These are phyloP conservation scores for Vitis amurensis DNA, from an alignment of 164 flowering plant species.

Conservation along the genomic window DNA sequence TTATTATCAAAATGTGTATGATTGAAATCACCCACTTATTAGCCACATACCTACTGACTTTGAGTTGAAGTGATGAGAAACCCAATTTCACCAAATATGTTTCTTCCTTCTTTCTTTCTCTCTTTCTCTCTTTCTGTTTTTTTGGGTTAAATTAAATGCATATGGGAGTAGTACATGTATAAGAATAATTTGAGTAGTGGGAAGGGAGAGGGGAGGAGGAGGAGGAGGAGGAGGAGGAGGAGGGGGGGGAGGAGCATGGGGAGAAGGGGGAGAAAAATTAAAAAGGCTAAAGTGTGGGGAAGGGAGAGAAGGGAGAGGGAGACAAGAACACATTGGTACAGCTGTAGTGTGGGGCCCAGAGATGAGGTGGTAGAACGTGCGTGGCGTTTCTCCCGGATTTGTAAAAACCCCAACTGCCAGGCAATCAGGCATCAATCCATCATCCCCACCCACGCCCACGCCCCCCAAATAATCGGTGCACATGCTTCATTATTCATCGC, in stretches of 20 bases:
- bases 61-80: no score
- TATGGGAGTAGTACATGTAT: background rate
- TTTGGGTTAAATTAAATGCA: no score
- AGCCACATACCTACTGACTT: no score
- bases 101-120: no score
- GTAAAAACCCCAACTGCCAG: conserved; percentile 40
- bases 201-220: background rate
- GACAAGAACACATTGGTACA: conserved; percentile 56
- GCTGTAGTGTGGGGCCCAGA: conserved; percentile 47
- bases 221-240: background rate
- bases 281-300: background rate
- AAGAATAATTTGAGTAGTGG: background rate
- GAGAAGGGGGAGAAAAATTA: background rate
- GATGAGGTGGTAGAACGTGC: conserved; percentile 55
- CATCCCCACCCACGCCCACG: conserved; percentile 6
- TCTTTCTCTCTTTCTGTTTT: no score
- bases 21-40: no score
- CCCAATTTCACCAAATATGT: no score
- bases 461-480: conserved; percentile 17
- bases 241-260: background rate
- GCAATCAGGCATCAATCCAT: conserved; percentile 9
- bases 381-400: conserved; percentile 59
- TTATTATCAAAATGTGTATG: no score
- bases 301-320: background rate
- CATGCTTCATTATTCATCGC: conserved; percentile 12